A percentile compares a stretch with the other conserved stretches of the same genome.
phyloP scores from a whole-genome alignment of 805 yeast species.

The Yamadazyma ubonensis region DNA sequence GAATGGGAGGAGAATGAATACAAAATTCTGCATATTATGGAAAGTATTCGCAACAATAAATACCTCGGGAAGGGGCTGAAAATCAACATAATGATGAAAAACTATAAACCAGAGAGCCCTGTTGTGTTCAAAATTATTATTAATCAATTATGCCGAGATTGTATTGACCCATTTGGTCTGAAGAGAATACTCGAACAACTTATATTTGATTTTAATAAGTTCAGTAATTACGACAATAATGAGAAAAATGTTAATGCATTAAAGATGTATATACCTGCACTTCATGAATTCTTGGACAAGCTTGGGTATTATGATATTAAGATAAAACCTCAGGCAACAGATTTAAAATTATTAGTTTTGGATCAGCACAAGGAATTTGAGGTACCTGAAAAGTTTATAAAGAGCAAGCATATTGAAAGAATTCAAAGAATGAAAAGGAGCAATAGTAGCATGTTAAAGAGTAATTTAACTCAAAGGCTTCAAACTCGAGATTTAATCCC shows the following conservation, averaged over 20 bases:
- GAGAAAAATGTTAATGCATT: conserved; percentile 1
- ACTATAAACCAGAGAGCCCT: conserved; percentile 11
- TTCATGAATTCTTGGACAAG: conserved; percentile 1
- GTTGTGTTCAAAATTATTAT: conserved; percentile 2
- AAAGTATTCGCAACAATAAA: conserved; percentile 8
- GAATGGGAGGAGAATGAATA: conserved; percentile 2
- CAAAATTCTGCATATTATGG: conserved; percentile 9
- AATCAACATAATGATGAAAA: conserved; percentile 8
- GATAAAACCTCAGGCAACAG: neutral
- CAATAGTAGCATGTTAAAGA: neutral
- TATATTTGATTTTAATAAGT: conserved; percentile 7
- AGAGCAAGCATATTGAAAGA: conserved; percentile 1
- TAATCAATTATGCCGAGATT: conserved; percentile 3
- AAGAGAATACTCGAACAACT: conserved; percentile 3
- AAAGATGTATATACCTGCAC: conserved; percentile 6
- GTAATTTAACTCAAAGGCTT: neutral
- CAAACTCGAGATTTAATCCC: neutral
- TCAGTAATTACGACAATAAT: conserved; percentile 1
- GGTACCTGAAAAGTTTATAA: conserved; percentile 7
- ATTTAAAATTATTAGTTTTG: neutral
- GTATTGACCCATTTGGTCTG: conserved; percentile 3
- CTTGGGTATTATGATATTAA: conserved; percentile 3
- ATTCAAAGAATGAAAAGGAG: conserved; percentile 7
- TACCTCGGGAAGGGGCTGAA: conserved; percentile 5
- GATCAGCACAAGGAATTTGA: neutral